Percentiles rank a stretch among this genome's conserved stretches.
phyloP scores from a whole-genome alignment of 495 filamentous ascomycete species.

The Aspergillus homomorphus region DNA sequence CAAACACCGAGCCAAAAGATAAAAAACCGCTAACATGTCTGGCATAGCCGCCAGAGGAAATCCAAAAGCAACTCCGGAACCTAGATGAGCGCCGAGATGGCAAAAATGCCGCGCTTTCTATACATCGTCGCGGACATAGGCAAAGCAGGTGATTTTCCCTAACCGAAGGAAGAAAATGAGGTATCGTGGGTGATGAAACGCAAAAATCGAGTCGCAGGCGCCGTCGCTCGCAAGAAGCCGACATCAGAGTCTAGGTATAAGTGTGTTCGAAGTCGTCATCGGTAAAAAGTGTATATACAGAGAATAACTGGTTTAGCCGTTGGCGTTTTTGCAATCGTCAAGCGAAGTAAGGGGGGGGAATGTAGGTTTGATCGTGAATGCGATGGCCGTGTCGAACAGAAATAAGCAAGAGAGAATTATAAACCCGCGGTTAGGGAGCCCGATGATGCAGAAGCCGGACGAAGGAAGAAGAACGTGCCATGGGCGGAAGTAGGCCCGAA shows the following conservation, averaged over 20 bases:
- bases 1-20: slow-evolving; percentile 32
- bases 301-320: slow-evolving; percentile 33
- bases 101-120: slow-evolving; percentile 43
- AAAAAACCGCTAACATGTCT: slow-evolving; percentile 29
- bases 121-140: slow-evolving; percentile 43
- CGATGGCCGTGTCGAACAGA: slow-evolving; percentile 32
- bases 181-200: slow-evolving; percentile 41
- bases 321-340: slow-evolving; percentile 32
- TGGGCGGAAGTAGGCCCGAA: slow-evolving; percentile 29
- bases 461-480: slow-evolving; percentile 36
- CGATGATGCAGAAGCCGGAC: slow-evolving; percentile 43
- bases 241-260: slow-evolving; percentile 44
- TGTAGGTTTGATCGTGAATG: slow-evolving; percentile 30
- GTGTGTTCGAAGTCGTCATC: slow-evolving; percentile 36
- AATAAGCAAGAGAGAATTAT: slow-evolving; percentile 36
- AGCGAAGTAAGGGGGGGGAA: slow-evolving; percentile 19
- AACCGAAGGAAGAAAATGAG: slow-evolving; percentile 40
- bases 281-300: slow-evolving; percentile 42
- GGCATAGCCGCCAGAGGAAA: slow-evolving; percentile 33
- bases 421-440: slow-evolving; percentile 41
- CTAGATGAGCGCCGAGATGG: slow-evolving; percentile 38
- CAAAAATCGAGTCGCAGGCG: slow-evolving; percentile 45
- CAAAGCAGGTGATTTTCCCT: slow-evolving; percentile 36
- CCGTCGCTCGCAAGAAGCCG: slow-evolving; percentile 48
- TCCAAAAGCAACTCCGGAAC: slow-evolving; percentile 39